Conservation (phyloP, 768 basidiomycete genomes). For the Suillus sp. region DNA sequence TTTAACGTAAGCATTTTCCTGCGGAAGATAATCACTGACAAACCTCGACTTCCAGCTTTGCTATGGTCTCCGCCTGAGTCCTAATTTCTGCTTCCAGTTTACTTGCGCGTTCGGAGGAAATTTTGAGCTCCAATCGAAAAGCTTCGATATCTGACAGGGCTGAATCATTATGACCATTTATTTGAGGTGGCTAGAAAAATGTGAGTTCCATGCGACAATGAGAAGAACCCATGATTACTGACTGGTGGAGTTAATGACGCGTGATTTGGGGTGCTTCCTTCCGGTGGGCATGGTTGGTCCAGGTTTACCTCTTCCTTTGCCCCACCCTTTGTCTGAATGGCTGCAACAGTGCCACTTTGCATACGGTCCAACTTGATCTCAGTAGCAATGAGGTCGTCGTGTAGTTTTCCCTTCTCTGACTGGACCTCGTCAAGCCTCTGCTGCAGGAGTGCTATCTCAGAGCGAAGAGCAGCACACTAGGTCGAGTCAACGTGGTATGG, state of each 20-base stretch:
- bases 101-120: constrained; percentile 45
- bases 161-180: constrained; percentile 44
- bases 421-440: constrained; percentile 52
- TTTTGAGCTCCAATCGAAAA: constrained; percentile 28
- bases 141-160: constrained; percentile 45
- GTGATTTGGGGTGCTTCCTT: constrained; percentile 48
- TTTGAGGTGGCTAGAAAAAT: constrained; percentile 42
- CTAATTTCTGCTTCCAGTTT: constrained; percentile 51
- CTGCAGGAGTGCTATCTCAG: constrained; percentile 55
- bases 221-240: constrained; percentile 51
- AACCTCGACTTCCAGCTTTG: constrained; percentile 49
- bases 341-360: constrained; percentile 53
- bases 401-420: constrained; percentile 49
- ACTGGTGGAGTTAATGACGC: constrained; percentile 69
- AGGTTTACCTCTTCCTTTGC: constrained; percentile 33
- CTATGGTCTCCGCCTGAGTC: constrained; percentile 47
- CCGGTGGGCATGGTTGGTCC: constrained; percentile 30
- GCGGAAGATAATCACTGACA: constrained; percentile 16
- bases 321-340: constrained; percentile 44
- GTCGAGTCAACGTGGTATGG: constrained; percentile 15
- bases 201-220: constrained; percentile 37
- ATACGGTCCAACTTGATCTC: constrained; percentile 66
- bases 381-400: constrained; percentile 51
- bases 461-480: constrained; percentile 60
- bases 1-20: constrained; percentile 35